Evolutionary conservation across 352 stramenopile genomes (phyloP).

Genomic region (Plasmopara viticola): DNA sequence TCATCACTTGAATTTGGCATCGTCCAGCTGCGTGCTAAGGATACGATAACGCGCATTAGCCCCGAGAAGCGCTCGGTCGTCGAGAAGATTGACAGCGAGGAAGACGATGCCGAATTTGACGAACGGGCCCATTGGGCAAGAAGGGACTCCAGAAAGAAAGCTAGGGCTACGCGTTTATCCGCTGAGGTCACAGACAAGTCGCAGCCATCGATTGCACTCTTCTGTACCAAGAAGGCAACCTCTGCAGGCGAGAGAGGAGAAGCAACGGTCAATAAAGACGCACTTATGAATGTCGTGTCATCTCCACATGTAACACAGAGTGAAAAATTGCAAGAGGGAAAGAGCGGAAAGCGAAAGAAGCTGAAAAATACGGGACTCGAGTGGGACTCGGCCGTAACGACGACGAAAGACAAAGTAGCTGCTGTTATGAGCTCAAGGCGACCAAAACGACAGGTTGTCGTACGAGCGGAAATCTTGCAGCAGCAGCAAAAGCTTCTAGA

Average conservation of each 20-base stretch:
- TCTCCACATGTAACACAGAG: slow-evolving; percentile 7
- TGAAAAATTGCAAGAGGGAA: slow-evolving; percentile 12
- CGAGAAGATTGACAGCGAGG: slow-evolving; percentile 68
- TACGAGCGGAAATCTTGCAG: slow-evolving; percentile 37
- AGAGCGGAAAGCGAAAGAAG: slow-evolving; percentile 8
- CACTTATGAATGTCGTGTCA: background rate
- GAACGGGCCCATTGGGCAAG: slow-evolving; percentile 56
- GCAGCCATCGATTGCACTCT: slow-evolving; percentile 62
- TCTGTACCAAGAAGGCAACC: slow-evolving; percentile 34
- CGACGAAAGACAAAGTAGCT: slow-evolving; percentile 2
- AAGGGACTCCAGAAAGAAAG: slow-evolving; percentile 32
- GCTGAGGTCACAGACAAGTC: slow-evolving; percentile 24
- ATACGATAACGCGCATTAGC: slow-evolving; percentile 45
- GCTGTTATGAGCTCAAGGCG: slow-evolving; percentile 30
- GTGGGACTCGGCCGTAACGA: slow-evolving; percentile 6
- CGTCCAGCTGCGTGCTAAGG: slow-evolving; percentile 31
- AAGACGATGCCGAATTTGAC: slow-evolving; percentile 69
- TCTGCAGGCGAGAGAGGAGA: background rate
- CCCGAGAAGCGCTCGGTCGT: slow-evolving; percentile 44
- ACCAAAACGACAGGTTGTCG: slow-evolving; percentile 47
- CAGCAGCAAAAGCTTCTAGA: slow-evolving; percentile 34
- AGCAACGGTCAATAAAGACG: background rate
- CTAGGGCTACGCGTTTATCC: slow-evolving; percentile 16
- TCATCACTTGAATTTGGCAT: slow-evolving; percentile 40
- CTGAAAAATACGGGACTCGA: slow-evolving; percentile 11